Percentiles rank a stretch among this genome's conserved stretches.
Conservation (phyloP, 257 asterid genomes). For the Galeopsis tetrahit region DNA sequence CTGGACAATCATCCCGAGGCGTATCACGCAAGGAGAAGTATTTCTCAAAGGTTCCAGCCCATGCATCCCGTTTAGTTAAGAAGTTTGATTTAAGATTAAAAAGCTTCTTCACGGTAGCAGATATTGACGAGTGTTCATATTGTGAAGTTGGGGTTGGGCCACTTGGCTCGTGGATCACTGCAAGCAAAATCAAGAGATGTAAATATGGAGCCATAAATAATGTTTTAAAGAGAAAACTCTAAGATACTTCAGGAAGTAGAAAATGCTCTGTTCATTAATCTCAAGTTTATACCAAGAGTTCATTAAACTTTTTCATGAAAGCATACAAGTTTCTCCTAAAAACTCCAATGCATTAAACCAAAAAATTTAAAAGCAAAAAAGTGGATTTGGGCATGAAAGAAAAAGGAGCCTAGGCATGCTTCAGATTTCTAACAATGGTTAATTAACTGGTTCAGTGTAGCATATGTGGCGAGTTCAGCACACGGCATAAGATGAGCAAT, state of each 20-base stretch:
- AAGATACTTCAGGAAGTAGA: not conserved
- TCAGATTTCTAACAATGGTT: not conserved
- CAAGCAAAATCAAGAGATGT: conserved; percentile 28
- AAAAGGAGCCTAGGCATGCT: not conserved
- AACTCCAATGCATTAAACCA: not conserved
- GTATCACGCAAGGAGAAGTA: conserved; percentile 67
- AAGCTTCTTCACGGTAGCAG: conserved; percentile 93
- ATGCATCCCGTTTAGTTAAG: conserved; percentile 91
- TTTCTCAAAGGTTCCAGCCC: conserved; percentile 97
- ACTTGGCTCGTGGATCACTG: conserved; percentile 87
- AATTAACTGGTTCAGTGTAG: not conserved
- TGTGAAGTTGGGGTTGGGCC: conserved; percentile 92
- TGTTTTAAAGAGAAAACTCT: not conserved
- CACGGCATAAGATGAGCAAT: not conserved
- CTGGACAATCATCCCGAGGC: conserved; percentile 97
- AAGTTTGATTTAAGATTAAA: conserved; percentile 82
- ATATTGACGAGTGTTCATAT: conserved; percentile 91
- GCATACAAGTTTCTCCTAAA: not conserved
- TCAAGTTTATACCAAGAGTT: conserved; percentile 7
- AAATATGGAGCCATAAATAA: not conserved
- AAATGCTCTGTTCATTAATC: not conserved
- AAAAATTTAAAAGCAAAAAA: not conserved
- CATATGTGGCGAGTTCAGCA: not conserved
- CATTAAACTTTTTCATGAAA: conserved; percentile 2
- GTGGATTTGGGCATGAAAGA: too few species aligned